Conservation (phyloP, 2,329 filamentous ascomycete species). For the Fusarium foetens region DNA sequence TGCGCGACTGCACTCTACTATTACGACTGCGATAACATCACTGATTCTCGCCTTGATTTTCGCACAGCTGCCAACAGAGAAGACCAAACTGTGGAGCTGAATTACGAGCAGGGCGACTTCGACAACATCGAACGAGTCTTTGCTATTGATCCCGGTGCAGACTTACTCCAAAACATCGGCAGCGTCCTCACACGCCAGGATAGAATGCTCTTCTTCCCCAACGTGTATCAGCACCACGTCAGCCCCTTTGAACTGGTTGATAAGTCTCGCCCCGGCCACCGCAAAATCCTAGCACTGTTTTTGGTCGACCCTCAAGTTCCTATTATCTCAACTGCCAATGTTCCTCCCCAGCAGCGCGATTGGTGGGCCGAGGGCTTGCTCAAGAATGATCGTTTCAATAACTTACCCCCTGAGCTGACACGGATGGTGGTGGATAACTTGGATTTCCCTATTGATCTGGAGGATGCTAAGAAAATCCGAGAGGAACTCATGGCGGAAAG, state of each 20-base stretch:
- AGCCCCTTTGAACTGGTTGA: conserved; percentile 63
- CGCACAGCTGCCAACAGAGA: conserved; percentile 53
- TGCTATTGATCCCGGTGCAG: conserved; percentile 41
- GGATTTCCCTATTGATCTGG: conserved; percentile 30
- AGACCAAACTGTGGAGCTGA: conserved; percentile 38
- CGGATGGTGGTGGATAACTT: conserved; percentile 25
- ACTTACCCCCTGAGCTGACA: conserved; percentile 24
- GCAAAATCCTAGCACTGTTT: conserved; percentile 69
- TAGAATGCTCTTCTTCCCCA: conserved; percentile 67
- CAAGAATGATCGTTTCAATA: conserved; percentile 5
- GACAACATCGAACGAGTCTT: conserved; percentile 50
- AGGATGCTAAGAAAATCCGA: conserved; percentile 27
- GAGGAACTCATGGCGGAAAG: conserved; percentile 29
- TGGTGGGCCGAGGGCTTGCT: conserved; percentile 48
- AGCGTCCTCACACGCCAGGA: conserved; percentile 57
- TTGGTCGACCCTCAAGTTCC: conserved; percentile 66
- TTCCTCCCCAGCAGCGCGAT: conserved; percentile 55
- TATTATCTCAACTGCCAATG: conserved; percentile 56
- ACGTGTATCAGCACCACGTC: conserved; percentile 62
- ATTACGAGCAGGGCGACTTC: conserved; percentile 50
- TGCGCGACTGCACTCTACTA: conserved; percentile 71
- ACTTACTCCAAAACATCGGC: conserved; percentile 54
- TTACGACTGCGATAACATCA: conserved; percentile 70
- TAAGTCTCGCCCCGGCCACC: conserved; percentile 62
- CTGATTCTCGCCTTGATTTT: conserved; percentile 62